These are phyloP conservation scores for Apiospora hydei DNA, from an alignment of 2,329 filamentous ascomycete species.

Conservation along the genomic window DNA sequence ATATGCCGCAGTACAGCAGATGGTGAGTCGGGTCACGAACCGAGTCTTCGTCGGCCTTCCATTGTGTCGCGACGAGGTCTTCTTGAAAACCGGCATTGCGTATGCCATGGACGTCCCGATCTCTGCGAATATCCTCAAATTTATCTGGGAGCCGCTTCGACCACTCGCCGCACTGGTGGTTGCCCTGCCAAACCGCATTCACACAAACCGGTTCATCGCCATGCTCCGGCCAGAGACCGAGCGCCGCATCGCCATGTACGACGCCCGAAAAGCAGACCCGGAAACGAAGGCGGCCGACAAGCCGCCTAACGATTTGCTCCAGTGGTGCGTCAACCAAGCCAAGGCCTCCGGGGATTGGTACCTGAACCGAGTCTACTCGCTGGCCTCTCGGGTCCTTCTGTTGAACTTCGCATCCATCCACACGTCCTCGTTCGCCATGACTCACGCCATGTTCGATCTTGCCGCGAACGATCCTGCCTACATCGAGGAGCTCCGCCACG, in stretches of 20 bases:
- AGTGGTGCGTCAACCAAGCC: constrained; percentile 52
- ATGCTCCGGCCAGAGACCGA: constrained; percentile 38
- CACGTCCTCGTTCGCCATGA: constrained; percentile 52
- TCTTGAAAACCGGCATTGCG: constrained; percentile 36
- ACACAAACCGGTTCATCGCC: constrained; percentile 33
- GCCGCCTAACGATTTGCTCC: constrained; percentile 52
- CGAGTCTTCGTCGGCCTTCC: constrained; percentile 42
- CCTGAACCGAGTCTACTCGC: constrained; percentile 35
- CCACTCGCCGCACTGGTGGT: constrained; percentile 36
- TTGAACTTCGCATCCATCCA: constrained; percentile 58
- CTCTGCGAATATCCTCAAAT: constrained; percentile 31
- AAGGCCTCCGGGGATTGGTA: constrained; percentile 40
- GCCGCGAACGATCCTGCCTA: constrained; percentile 44
- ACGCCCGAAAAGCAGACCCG: constrained; percentile 33
- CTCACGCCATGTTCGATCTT: constrained; percentile 53
- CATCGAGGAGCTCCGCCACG: constrained; percentile 52
- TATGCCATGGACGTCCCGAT: constrained; percentile 38
- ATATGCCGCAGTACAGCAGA: constrained; percentile 29
- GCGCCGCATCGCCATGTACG: constrained; percentile 35
- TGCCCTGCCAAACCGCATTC: constrained; percentile 37
- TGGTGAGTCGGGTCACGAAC: constrained; percentile 41
- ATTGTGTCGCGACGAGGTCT: constrained; percentile 34
- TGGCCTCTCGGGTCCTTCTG: constrained; percentile 50
- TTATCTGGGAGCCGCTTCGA: constrained; percentile 34
- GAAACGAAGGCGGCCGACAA: constrained; percentile 36